phyloP scores from a whole-genome alignment of 768 basidiomycete species.

The Rhizopogon rudus region DNA sequence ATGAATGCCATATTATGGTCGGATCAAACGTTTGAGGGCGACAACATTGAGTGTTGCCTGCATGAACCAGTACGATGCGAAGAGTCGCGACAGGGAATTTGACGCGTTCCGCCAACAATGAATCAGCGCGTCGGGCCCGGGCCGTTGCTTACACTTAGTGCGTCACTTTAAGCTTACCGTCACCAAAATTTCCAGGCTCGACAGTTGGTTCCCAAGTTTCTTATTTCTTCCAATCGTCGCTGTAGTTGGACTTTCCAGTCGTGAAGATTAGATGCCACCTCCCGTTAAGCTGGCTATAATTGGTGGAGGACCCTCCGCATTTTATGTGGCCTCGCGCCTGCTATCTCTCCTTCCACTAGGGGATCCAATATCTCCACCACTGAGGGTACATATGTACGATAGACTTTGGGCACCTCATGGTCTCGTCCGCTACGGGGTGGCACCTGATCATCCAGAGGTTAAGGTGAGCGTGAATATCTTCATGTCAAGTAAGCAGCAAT shows the following conservation, averaged over 20 bases:
- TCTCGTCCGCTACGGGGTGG: conserved; percentile 92
- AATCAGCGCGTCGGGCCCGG: background rate
- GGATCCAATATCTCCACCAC: conserved; percentile 25
- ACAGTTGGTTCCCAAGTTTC: background rate
- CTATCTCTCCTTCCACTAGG: conserved; percentile 52
- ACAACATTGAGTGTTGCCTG: conserved; percentile 62
- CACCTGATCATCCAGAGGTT: conserved; percentile 98
- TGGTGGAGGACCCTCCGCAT: conserved; percentile 95
- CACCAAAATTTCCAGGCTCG: background rate
- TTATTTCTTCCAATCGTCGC: no score
- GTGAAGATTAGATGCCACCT: conserved; percentile 5
- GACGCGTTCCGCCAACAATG: background rate
- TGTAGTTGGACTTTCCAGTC: background rate
- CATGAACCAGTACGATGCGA: conserved; percentile 34
- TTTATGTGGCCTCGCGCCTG: conserved; percentile 89
- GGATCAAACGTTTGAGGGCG: conserved; percentile 41
- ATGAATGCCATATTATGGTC: conserved; percentile 4
- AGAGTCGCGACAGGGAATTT: background rate
- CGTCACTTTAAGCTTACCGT: no score
- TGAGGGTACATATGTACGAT: conserved; percentile 86
- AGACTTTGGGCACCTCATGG: conserved; percentile 93
- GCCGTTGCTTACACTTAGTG: background rate
- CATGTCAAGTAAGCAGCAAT: conserved; percentile 6
- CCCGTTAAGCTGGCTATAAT: conserved; percentile 79
- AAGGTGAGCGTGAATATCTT: conserved; percentile 46